Evolutionary conservation across 2,329 filamentous ascomycete species (phyloP).

Genomic region (Calonectria honghensis): DNA sequence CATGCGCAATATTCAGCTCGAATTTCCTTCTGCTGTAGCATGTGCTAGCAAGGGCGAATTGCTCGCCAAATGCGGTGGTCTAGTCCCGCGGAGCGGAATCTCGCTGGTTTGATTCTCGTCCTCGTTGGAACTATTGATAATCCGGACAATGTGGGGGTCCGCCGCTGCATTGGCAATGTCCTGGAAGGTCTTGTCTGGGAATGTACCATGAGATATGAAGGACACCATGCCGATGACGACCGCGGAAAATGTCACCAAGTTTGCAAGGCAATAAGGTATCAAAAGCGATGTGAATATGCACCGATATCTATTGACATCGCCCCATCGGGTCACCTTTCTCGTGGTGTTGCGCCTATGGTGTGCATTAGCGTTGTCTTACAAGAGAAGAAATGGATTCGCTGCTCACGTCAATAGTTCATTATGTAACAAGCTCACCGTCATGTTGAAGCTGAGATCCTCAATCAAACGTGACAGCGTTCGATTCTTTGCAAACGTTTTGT

Average conservation of each 20-base stretch:
- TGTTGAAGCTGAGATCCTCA: conserved; percentile 34
- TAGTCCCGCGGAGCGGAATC: not conserved
- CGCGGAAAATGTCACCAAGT: conserved; percentile 12
- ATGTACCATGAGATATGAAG: conserved; percentile 24
- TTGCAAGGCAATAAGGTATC: conserved; percentile 29
- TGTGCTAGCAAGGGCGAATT: not conserved
- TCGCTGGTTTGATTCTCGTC: not conserved
- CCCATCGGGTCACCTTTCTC: conserved; percentile 25
- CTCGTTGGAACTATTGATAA: not conserved
- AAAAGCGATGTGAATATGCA: conserved; percentile 21
- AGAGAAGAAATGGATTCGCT: too few species aligned
- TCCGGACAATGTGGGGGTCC: conserved; percentile 20
- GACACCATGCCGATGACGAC: conserved; percentile 29
- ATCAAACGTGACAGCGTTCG: conserved; percentile 25
- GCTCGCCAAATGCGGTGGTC: not conserved
- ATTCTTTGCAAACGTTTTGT: conserved; percentile 30
- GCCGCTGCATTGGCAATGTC: conserved; percentile 35
- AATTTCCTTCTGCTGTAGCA: not conserved
- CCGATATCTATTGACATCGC: conserved; percentile 32
- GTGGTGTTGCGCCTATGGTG: conserved; percentile 15
- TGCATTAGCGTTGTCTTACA: not conserved
- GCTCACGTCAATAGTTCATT: conserved; percentile 35
- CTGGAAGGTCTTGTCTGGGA: conserved; percentile 34
- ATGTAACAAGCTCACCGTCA: conserved; percentile 32
- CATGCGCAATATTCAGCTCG: not conserved